phyloP scores from a whole-genome alignment of 441 rosid genomes.

The Adansonia gregorii region DNA sequence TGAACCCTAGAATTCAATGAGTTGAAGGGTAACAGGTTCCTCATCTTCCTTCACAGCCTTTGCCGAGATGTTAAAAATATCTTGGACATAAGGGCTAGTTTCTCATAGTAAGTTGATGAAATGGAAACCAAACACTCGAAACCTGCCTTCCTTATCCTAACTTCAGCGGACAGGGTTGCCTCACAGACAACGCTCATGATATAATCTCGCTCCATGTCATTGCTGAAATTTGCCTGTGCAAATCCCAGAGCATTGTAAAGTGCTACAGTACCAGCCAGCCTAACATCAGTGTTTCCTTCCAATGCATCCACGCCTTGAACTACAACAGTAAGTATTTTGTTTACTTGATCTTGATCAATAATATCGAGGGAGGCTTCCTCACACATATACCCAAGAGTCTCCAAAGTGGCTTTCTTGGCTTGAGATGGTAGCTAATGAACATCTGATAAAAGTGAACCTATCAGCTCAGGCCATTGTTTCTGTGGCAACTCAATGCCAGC shows the following conservation, averaged over 20 bases:
- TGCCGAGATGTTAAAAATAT: slow-evolving; percentile 64
- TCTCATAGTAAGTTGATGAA: slow-evolving; percentile 72
- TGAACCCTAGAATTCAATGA: slow-evolving; percentile 77
- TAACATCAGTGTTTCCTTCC: slow-evolving; percentile 66
- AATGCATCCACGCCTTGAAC: slow-evolving; percentile 77
- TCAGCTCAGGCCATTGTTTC: slow-evolving; percentile 76
- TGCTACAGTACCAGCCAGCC: slow-evolving; percentile 77
- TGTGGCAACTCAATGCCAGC: slow-evolving; percentile 81
- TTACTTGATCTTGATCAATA: slow-evolving; percentile 68
- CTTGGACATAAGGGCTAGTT: slow-evolving; percentile 66
- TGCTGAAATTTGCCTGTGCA: slow-evolving; percentile 76
- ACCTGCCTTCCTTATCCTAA: slow-evolving; percentile 72
- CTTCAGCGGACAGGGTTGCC: slow-evolving; percentile 66
- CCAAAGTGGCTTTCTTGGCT: slow-evolving; percentile 71
- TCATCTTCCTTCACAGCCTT: slow-evolving; percentile 76
- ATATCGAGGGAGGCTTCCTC: slow-evolving; percentile 74
- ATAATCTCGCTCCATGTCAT: slow-evolving; percentile 79
- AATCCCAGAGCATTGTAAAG: slow-evolving; percentile 70
- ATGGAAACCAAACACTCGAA: slow-evolving; percentile 79
- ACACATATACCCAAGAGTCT: slow-evolving; percentile 73
- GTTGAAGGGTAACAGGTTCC: slow-evolving; percentile 73
- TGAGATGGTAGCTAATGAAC: slow-evolving; percentile 65
- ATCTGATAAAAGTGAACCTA: slow-evolving; percentile 57
- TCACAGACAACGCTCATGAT: slow-evolving; percentile 79
- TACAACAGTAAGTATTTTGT: slow-evolving; percentile 74